phyloP scores from a whole-genome alignment of 129 eudicot genomes.

The Glebionis coronaria region DNA sequence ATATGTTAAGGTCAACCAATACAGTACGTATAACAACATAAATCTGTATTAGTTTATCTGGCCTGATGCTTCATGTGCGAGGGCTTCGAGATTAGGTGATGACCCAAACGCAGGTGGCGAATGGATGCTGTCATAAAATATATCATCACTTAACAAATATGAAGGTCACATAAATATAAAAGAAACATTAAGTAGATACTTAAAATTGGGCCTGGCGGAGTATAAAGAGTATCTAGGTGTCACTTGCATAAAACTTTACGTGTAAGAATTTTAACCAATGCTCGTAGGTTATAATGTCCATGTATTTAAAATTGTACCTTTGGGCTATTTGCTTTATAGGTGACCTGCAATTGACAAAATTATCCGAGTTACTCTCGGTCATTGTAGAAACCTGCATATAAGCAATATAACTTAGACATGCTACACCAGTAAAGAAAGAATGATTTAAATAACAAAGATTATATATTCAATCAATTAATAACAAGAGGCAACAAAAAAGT shows the following conservation, averaged over 20 bases:
- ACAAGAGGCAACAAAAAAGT: background rate
- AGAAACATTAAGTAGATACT: background rate
- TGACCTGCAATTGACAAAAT: slow-evolving; percentile 49
- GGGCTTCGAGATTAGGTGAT: slow-evolving; percentile 96
- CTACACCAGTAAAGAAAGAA: background rate
- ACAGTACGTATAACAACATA: background rate
- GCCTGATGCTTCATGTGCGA: slow-evolving; percentile 70
- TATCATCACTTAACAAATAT: slow-evolving; percentile 5
- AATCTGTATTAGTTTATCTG: slow-evolving; percentile 17
- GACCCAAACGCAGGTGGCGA: slow-evolving; percentile 99
- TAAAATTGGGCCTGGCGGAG: slow-evolving; percentile 7
- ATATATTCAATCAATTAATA: background rate
- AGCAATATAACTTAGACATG: slow-evolving; percentile 1
- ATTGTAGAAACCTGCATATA: slow-evolving; percentile 57
- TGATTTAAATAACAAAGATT: background rate
- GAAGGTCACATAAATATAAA: slow-evolving; percentile 12
- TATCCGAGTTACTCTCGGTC: slow-evolving; percentile 44
- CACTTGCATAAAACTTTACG: background rate
- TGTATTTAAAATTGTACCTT: slow-evolving; percentile 41
- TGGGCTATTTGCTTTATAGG: slow-evolving; percentile 42
- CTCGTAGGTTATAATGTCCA: slow-evolving; percentile 8
- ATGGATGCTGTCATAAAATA: slow-evolving; percentile 52
- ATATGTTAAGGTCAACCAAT: no score
- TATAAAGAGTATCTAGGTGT: background rate
- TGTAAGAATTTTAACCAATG: background rate